Base-by-base conservation (phyloP, 2,329 filamentous ascomycete species). In the Diatrype stigma region DNA sequence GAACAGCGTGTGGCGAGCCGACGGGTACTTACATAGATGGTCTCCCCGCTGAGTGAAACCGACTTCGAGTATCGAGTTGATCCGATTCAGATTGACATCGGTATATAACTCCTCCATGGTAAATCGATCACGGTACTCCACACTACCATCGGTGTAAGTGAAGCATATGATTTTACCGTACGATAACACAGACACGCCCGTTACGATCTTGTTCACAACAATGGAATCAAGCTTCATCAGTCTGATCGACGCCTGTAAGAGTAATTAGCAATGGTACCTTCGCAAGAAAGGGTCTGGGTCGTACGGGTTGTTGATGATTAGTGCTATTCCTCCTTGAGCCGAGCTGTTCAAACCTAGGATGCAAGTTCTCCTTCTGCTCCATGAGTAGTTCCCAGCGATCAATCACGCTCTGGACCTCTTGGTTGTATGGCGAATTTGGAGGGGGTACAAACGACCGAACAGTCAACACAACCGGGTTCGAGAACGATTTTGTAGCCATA, bases 311-410 rank as follows among this genome's bases (percentile, higher is more conserved):
- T 17, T 58, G 42, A 30, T 56, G 55, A 17, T 60, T 59, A 23
- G 68, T 67, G 53, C 76, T 81, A 62, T 81, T 83, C 61, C 82
- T 83, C 59, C 86, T 82, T 42, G 67, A 67, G 7, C 84, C 82
- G 23, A 94, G 76, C 59, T 92, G 86, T 57, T 90, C 87, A 65
- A 96, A 93, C 12, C 86, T 87, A 2, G 85, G 72, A 63, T 94
- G 88, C 7, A 95, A 72, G 10, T 73, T 76, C 56, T 86, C 82
- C n/a, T 79, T 71, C 45, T 82, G 77, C 30, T 88, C 83, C 30
- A 80, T 77, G 10, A 93, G 67, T 14, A 96, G 73, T 59, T 94
- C 86, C 93, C 93, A 97, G 55, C 87, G 81, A 56, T 90, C 85
- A 55, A 97, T 77, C 38, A 92, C 80, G 58, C 86, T 96, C 59